Base-by-base conservation (phyloP, 2,329 filamentous ascomycete genomes). In the Metarhizium rileyi region DNA sequence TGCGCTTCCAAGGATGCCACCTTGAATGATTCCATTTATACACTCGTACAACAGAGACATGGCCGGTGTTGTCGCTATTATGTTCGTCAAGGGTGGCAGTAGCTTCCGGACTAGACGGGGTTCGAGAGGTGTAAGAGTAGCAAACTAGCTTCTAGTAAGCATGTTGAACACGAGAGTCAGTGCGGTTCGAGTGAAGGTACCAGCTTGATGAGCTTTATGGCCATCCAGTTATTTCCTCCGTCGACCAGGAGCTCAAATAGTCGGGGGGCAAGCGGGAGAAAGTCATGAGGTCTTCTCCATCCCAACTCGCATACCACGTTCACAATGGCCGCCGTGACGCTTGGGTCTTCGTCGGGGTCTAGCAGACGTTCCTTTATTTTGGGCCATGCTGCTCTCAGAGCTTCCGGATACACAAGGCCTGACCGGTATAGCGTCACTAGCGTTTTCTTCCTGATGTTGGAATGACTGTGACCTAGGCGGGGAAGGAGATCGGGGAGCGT, bases 1-100 rank as follows among this genome's bases (percentile, higher is more conserved):
- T 26, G 84, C 82, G 42, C 84, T 87, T 28, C 89, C 87, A 46
- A 98, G 72, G 50, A 98, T 95, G 0, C 93, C 93, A 26, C 93
- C 93, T 64, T 96, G 90, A 52, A 98, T 95, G 54, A 98, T 95
- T 23, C 93, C 93, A 65, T 95, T 96, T 68, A 98, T 96, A 63
- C 93, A 98, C 68, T 98, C 93, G 60, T 98, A 98, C 5, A 97
- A 71, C 26, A 98, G 70, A n/a, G 93, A 97, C 93, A 97, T 97
- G 26, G 93, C 93, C 5, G 87, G 86, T 0, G 93, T 98, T 1
- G 90, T 95, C 58, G 88, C 85, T 55, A 98, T 97, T 44, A 98
- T 85, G 57, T 87, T 89, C 1, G 90, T 95, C 53, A 98, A 72
- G 16, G 93, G 93, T 7, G 91, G 89, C 27, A 97, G 71, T 16